A percentile compares a stretch with the other conserved stretches of the same genome.
Evolutionary conservation across 768 basidiomycete genomes (phyloP).

Genomic region (Lepiota brunneoincarnata): DNA sequence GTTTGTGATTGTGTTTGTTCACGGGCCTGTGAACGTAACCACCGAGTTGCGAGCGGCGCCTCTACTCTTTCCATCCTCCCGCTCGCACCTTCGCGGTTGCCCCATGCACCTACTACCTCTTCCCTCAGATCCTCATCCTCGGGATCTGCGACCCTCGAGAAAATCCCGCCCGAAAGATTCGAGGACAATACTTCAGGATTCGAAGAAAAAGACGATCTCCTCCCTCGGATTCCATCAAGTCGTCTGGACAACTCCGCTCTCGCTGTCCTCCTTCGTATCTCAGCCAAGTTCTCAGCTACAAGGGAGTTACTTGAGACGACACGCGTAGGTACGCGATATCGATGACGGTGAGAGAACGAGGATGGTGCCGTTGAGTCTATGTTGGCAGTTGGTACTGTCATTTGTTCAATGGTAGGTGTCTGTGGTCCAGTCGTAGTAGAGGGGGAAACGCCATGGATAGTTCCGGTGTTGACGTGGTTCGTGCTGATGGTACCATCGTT

Average conservation of each 20-base stretch:
- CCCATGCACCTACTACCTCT: neutral
- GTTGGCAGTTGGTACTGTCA: neutral
- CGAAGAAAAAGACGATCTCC: neutral
- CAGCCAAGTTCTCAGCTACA: conserved; percentile 6
- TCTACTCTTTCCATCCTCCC: neutral
- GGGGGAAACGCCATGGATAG: no score
- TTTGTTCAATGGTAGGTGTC: neutral
- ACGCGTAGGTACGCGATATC: neutral
- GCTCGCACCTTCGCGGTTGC: neutral
- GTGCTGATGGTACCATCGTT: neutral
- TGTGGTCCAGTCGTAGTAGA: no score
- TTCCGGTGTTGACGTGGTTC: neutral
- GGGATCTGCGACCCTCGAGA: neutral
- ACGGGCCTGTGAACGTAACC: neutral
- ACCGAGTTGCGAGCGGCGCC: no score
- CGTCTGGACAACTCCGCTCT: conserved; percentile 6
- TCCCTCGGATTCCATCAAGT: neutral
- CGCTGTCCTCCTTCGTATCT: conserved; percentile 5
- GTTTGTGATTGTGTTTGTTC: neutral
- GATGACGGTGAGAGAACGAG: no score
- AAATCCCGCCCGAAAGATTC: neutral
- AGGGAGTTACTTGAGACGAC: conserved; percentile 8
- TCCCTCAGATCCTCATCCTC: neutral
- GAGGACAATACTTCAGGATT: neutral
- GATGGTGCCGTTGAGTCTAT: neutral